phyloP scores from a whole-genome alignment of 345 rosid species.

The Gossypioides kirkii region DNA sequence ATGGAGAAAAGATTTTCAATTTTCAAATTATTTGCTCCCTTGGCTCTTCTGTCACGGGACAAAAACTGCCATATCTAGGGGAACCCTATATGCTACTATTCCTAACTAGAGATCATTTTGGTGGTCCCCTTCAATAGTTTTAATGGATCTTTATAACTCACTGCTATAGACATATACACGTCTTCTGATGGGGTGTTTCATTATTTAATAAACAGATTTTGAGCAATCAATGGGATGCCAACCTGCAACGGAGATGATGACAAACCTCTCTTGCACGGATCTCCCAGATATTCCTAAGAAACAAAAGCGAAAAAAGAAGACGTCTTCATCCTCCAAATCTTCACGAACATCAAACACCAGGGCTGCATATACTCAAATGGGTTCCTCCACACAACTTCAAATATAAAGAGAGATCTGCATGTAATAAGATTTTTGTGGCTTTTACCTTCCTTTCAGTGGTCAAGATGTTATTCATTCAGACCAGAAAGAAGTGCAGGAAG shows the following conservation, averaged over 20 bases:
- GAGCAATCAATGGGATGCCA: slow-evolving; percentile 32
- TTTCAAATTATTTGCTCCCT: slow-evolving; percentile 35
- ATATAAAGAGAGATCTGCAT: slow-evolving; percentile 8
- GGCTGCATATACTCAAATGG: slow-evolving; percentile 23
- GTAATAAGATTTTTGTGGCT: slow-evolving; percentile 2
- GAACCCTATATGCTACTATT: slow-evolving; percentile 19
- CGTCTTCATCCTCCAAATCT: slow-evolving; percentile 25
- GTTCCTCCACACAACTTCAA: slow-evolving; percentile 17
- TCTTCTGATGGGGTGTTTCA: not conserved
- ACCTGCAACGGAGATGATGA: slow-evolving; percentile 27
- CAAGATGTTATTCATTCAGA: slow-evolving; percentile 6
- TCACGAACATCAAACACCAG: slow-evolving; percentile 29
- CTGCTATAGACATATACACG: not conserved
- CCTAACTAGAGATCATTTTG: slow-evolving; percentile 5
- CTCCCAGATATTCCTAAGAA: slow-evolving; percentile 44
- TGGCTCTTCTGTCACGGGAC: slow-evolving; percentile 58
- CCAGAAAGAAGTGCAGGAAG: not conserved
- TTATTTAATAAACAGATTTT: slow-evolving; percentile 30
- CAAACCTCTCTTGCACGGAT: slow-evolving; percentile 28
- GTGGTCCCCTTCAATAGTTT: slow-evolving; percentile 13
- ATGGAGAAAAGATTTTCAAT: slow-evolving; percentile 9
- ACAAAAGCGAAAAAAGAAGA: slow-evolving; percentile 48
- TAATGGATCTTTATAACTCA: not conserved
- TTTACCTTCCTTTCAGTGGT: not conserved
- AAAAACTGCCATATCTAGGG: slow-evolving; percentile 11